phyloP scores from a whole-genome alignment of 768 basidiomycete species.

The Russula griseocarnosa region DNA sequence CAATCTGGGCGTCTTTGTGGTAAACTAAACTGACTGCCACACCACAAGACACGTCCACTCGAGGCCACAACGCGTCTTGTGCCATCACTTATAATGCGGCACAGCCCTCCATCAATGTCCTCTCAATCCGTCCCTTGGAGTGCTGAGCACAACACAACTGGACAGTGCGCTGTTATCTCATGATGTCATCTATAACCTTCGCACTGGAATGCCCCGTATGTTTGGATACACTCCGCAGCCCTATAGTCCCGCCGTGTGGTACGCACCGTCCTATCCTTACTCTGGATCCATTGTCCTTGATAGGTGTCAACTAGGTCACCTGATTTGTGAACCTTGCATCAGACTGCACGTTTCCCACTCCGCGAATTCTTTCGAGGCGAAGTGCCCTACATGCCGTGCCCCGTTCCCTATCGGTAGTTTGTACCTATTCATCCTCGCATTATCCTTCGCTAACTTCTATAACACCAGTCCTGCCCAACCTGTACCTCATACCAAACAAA shows the following conservation, averaged over 20 bases:
- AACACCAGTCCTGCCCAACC: constrained; percentile 14
- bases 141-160: not conserved
- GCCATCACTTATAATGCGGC: not conserved
- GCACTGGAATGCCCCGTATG: constrained; percentile 23
- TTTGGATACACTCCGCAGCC: constrained; percentile 16
- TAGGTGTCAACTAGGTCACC: constrained; percentile 15
- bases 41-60: not conserved
- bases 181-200: not conserved
- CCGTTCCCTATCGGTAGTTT: constrained; percentile 17
- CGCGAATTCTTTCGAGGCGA: not conserved
- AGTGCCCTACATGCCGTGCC: constrained; percentile 24
- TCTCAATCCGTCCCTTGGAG: not conserved
- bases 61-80: not conserved
- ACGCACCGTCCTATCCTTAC: not conserved
- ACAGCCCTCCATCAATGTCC: not conserved
- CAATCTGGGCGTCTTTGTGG: constrained; percentile 10
- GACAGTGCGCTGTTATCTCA: not conserved
- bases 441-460: not conserved
- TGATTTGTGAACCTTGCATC: constrained; percentile 18
- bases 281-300: not conserved
- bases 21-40: constrained; percentile 2
- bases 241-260: constrained; percentile 24
- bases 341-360: constrained; percentile 6
- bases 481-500: constrained; percentile 17
- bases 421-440: not conserved